A percentile compares a stretch with the other conserved stretches of the same genome.
These are phyloP conservation scores for Cryptococcus amylolentus DNA, from an alignment of 1,284 basidiomycete species.

Conservation along the genomic window DNA sequence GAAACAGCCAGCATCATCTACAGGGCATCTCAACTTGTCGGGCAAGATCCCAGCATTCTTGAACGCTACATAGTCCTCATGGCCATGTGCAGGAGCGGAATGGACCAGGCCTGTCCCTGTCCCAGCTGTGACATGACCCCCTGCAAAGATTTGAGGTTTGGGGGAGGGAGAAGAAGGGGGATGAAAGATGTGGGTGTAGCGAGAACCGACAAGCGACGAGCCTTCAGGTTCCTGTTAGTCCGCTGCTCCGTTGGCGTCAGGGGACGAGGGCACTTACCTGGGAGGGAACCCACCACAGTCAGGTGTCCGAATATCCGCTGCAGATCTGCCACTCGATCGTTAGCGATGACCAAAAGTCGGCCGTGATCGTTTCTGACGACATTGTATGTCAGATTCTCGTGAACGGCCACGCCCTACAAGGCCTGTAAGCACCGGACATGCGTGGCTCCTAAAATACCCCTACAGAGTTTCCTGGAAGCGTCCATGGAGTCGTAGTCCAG, in stretches of 20 bases:
- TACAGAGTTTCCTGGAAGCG: constrained; percentile 91
- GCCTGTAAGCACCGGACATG: background rate
- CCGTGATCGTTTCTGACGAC: constrained; percentile 54
- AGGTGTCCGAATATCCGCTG: constrained; percentile 56
- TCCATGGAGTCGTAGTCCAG: constrained; percentile 99
- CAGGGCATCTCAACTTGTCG: constrained; percentile 62
- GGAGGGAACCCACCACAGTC: constrained; percentile 55
- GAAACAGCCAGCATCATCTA: constrained; percentile 77
- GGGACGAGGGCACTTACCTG: constrained; percentile 50
- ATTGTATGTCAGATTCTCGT: constrained; percentile 68
- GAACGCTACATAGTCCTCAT: constrained; percentile 84
- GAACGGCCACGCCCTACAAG: constrained; percentile 75
- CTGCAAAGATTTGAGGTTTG: constrained; percentile 52
- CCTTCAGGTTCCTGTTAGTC: constrained; percentile 51
- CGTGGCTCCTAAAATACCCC: constrained; percentile 18
- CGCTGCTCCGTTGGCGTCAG: background rate
- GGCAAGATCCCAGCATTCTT: constrained; percentile 40
- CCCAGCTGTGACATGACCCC: constrained; percentile 71
- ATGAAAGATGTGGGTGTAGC: constrained; percentile 68
- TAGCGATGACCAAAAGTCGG: constrained; percentile 62
- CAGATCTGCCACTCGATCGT: constrained; percentile 62
- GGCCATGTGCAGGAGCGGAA: constrained; percentile 90
- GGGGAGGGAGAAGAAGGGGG: constrained; percentile 54
- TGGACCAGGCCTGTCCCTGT: constrained; percentile 97
- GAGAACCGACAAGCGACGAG: constrained; percentile 60